phyloP scores from a whole-genome alignment of 495 filamentous ascomycete species.

The Delitschia confertaspora region DNA sequence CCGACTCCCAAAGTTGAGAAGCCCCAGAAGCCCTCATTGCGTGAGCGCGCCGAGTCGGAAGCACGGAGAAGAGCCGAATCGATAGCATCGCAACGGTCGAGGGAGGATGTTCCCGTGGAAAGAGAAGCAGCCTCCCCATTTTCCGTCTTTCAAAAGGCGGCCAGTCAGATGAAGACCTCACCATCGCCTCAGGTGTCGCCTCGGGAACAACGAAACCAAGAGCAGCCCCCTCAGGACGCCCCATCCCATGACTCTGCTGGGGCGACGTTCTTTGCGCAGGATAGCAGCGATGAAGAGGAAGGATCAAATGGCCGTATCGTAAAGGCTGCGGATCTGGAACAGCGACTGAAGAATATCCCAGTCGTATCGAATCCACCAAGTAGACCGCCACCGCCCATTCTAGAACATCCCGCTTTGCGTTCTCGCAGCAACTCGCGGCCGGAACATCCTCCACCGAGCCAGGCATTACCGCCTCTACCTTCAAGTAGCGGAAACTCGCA shows the following conservation, averaged over 20 bases:
- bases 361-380: neutral
- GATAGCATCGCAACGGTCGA: slow-evolving; percentile 1
- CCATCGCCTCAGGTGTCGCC: neutral
- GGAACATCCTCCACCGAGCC: slow-evolving; percentile 2
- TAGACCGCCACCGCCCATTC: slow-evolving; percentile 16
- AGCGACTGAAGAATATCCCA: slow-evolving; percentile 15
- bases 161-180: slow-evolving; percentile 27
- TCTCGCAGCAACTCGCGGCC: slow-evolving; percentile 17
- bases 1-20: slow-evolving; percentile 28
- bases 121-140: slow-evolving; percentile 25
- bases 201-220: slow-evolving; percentile 3
- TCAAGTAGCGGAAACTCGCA: slow-evolving; percentile 1
- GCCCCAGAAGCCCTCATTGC: slow-evolving; percentile 23
- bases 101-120: slow-evolving; percentile 5
- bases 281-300: slow-evolving; percentile 22
- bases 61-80: slow-evolving; percentile 19
- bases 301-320: neutral
- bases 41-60: slow-evolving; percentile 24
- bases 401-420: slow-evolving; percentile 23
- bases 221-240: slow-evolving; percentile 1
- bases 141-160: slow-evolving; percentile 34
- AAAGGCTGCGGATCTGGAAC: slow-evolving; percentile 7
- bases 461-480: slow-evolving; percentile 10
- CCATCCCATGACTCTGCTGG: slow-evolving; percentile 14
- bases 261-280: slow-evolving; percentile 25